Conservation (phyloP, 176 grass and related monocot genomes). For the Hsuehochloa calcarea region DNA sequence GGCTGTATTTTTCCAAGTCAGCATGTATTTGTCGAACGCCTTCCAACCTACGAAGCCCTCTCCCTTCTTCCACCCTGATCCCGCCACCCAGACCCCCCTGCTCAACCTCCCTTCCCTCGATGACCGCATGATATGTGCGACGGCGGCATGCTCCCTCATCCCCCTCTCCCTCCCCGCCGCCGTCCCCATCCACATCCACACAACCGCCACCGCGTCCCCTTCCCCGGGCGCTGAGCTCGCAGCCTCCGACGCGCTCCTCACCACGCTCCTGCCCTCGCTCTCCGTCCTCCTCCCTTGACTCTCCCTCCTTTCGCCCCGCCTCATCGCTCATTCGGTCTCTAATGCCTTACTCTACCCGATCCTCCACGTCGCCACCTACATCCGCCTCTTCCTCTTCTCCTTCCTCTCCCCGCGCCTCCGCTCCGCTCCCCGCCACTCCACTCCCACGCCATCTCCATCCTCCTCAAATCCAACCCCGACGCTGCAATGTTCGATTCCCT, state of each 20-base stretch:
- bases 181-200: conserved; percentile 20
- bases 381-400: conserved; percentile 83
- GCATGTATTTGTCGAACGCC: too few relatives aligned
- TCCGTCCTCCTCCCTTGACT: conserved; percentile 46
- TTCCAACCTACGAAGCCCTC: too few relatives aligned
- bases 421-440: conserved; percentile 34
- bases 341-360: conserved; percentile 51
- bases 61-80: too few relatives aligned
- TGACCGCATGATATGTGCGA: conserved; percentile 93
- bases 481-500: conserved; percentile 56
- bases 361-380: conserved; percentile 33
- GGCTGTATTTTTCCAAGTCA: too few relatives aligned
- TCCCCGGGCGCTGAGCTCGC: conserved; percentile 33
- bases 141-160: conserved; percentile 45
- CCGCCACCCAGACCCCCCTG: too few relatives aligned
- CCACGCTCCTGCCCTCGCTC: conserved; percentile 44
- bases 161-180: conserved; percentile 26
- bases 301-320: conserved; percentile 45
- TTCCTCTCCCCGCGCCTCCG: conserved; percentile 49
- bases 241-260: conserved; percentile 48
- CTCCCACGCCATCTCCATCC: conserved; percentile 48
- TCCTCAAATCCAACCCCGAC: conserved; percentile 37
- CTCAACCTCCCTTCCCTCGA: conserved; percentile 39
- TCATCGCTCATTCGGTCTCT: conserved; percentile 52
- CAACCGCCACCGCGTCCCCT: conserved; percentile 11